Evolutionary conservation across 1,139 yeast genomes (phyloP), one percentile per base, ranked within the genome.

Genomic region (Debaryomyces coudertii): DNA sequence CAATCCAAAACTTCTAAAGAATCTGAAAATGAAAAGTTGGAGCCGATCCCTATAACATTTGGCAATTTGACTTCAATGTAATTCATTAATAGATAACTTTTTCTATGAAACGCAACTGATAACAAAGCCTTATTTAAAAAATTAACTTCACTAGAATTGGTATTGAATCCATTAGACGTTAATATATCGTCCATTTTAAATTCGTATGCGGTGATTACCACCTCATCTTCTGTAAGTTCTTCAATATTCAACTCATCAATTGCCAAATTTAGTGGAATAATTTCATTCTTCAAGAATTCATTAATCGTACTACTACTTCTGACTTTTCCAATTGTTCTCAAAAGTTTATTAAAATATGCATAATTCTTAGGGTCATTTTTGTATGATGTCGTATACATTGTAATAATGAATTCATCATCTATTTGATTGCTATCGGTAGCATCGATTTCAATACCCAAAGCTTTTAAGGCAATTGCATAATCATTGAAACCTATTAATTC

Each of bases 181-280:
- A 89, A 64, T 0, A 90, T 83, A 44, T 86, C 93, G 42, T 78
- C 79, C 3, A 77, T 65, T 49, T 83, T 83, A 43, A 83, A 73
- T 47, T 85, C 82, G 54, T 78, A 84, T 0, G 92, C 90, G 1
- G 93, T 85, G 28, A 82, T 73, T 4, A 87, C 79, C 36, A 87
- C 82, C 49, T 87, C 95, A 57, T 86, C 93, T 58, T 86, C 95
- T 3, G 89, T 85, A 5, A 80, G 73, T 30, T 79, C 81, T 53
- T 79, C 85, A 20, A 86, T 77, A 12, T 82, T 85, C 40, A 90
- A 65, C 12, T 77, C 74, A 1, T 73, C 74, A 53, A 86, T 80
- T 0, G 97, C 95, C 43, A 81, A 76, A 2, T 64, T 60, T 4
- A 80, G 53, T 11, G 80, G 78, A 31, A 81, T 57, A 2, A 86